phyloP scores from a whole-genome alignment of 2,329 filamentous ascomycete genomes.

The Oidium heveae region DNA sequence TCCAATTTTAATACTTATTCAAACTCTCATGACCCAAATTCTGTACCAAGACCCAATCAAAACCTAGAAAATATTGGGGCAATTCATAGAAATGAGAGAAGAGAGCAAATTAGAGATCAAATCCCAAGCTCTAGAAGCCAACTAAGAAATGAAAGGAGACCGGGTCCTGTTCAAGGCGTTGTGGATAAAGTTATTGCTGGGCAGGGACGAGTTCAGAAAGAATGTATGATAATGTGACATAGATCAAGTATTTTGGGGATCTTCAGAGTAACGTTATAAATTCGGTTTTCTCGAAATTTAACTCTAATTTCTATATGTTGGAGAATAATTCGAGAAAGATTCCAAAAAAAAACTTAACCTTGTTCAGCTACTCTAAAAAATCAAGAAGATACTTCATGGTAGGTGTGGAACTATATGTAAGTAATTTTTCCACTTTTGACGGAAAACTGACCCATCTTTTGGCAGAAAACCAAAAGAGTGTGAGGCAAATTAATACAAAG shows the following conservation, averaged over 20 bases:
- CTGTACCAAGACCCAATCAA: not conserved
- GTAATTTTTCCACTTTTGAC: too few species aligned
- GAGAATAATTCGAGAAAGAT: too few species aligned
- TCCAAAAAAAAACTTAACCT: too few species aligned
- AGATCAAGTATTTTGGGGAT: not conserved
- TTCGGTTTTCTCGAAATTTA: too few species aligned
- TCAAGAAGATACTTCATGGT: too few species aligned
- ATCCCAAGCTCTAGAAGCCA: not conserved
- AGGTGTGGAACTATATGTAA: too few species aligned
- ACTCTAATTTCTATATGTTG: too few species aligned
- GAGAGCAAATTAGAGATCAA: not conserved
- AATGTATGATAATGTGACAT: not conserved
- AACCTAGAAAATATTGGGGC: not conserved
- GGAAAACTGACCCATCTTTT: too few species aligned
- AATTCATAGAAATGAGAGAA: not conserved
- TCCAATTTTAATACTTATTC: slow-evolving; percentile 2
- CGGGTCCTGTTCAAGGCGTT: not conserved
- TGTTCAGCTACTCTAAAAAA: too few species aligned
- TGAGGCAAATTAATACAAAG: too few species aligned
- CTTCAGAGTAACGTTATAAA: too few species aligned
- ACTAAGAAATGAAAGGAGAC: not conserved
- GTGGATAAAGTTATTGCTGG: not conserved
- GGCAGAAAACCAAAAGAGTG: too few species aligned
- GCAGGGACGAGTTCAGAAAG: not conserved
- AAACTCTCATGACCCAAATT: not conserved